These are phyloP conservation scores for Rhynchospora breviuscula DNA, from an alignment of 176 grass and related monocot genomes.

Conservation along the genomic window DNA sequence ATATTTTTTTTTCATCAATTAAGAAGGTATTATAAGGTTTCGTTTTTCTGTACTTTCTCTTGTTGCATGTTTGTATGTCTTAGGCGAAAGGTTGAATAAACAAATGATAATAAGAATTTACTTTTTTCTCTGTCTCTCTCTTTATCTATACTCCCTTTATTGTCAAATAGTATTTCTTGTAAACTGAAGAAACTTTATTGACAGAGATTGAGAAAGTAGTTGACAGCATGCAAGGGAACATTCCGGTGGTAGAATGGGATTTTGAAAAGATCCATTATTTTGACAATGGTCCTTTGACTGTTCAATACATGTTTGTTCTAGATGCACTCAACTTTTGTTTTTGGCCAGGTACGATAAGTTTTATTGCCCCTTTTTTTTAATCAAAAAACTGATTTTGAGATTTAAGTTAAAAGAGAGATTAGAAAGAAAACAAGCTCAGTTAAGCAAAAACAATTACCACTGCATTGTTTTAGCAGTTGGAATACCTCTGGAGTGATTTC, in stretches of 20 bases:
- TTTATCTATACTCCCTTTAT: background rate
- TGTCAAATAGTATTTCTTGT: background rate
- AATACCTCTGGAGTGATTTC: background rate
- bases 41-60: background rate
- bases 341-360: slow-evolving; percentile 73
- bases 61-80: background rate
- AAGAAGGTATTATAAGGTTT: background rate
- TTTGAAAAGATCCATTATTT: slow-evolving; percentile 98
- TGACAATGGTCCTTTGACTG: slow-evolving; percentile 71
- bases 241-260: slow-evolving; percentile 86
- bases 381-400: background rate
- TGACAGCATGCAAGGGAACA: slow-evolving; percentile 53
- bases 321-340: slow-evolving; percentile 92
- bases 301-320: slow-evolving; percentile 82
- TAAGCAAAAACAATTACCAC: background rate
- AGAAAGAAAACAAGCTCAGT: background rate
- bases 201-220: slow-evolving; percentile 79
- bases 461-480: background rate
- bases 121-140: background rate
- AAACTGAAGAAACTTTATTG: background rate
- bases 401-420: background rate
- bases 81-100: background rate
- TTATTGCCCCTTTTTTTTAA: background rate
- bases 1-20: background rate
- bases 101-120: background rate